These are phyloP conservation scores for Spinacia oleracea DNA, from an alignment of 179 eudicot genomes.

Conservation along the genomic window DNA sequence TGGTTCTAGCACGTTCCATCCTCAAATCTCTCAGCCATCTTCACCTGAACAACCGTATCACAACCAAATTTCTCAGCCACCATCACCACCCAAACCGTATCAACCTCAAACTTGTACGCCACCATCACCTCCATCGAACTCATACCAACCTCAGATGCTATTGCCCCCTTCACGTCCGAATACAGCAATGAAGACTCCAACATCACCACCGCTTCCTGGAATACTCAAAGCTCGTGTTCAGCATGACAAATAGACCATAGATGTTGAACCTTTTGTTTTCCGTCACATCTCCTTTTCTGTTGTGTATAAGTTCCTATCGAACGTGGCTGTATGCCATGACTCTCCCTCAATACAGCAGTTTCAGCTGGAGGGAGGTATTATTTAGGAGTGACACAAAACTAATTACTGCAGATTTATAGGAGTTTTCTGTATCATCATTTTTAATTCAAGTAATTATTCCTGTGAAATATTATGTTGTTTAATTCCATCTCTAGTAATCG, in stretches of 20 bases:
- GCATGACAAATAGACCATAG: constrained; percentile 27
- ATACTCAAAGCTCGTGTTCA: constrained; percentile 34
- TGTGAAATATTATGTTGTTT: neutral
- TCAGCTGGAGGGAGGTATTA: constrained; percentile 19
- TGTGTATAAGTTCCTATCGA: constrained; percentile 17
- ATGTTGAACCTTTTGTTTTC: constrained; percentile 2
- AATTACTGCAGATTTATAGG: constrained; percentile 7
- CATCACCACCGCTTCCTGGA: constrained; percentile 36
- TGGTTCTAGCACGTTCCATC: constrained; percentile 8
- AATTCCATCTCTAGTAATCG: neutral
- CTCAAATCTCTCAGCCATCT: constrained; percentile 25
- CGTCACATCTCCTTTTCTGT: neutral
- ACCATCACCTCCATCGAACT: constrained; percentile 18
- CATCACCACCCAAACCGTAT: constrained; percentile 22
- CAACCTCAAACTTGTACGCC: constrained; percentile 22
- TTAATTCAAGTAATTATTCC: constrained; percentile 1
- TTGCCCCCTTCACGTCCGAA: constrained; percentile 20
- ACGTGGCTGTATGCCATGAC: constrained; percentile 14
- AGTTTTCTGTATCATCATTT: constrained; percentile 19
- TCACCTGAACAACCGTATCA: constrained; percentile 27
- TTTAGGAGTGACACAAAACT: constrained; percentile 9
- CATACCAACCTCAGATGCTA: constrained; percentile 20
- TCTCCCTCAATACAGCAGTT: constrained; percentile 14
- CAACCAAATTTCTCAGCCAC: constrained; percentile 16
- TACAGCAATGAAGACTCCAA: constrained; percentile 26